Percentiles rank a stretch among this genome's conserved stretches.
Conservation (phyloP, 164 flowering plant species). For the Vitis cinerea region DNA sequence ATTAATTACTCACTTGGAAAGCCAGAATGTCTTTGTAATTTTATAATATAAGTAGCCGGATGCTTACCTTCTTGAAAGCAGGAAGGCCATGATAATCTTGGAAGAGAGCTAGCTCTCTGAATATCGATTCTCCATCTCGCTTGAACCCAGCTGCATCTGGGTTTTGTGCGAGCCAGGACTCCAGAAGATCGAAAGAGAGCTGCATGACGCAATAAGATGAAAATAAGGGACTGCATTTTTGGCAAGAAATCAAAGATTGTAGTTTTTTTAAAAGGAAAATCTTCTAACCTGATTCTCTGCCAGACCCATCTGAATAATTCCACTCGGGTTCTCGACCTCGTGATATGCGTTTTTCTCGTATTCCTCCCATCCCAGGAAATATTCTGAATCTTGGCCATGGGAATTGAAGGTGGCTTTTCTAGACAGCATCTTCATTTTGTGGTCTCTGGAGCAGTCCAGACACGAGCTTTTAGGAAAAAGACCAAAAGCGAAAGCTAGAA, state of each 20-base stretch:
- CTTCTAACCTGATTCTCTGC: conserved; percentile 72
- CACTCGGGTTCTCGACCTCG: conserved; percentile 43
- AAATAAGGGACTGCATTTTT: background rate
- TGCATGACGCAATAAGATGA: conserved; percentile 22
- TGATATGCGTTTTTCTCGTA: conserved; percentile 79
- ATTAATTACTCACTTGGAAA: background rate
- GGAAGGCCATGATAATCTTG: conserved; percentile 70
- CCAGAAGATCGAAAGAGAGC: conserved; percentile 67
- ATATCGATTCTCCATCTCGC: conserved; percentile 52
- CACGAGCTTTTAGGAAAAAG: background rate
- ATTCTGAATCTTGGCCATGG: conserved; percentile 77
- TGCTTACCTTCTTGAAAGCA: conserved; percentile 56
- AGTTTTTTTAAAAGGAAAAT: background rate
- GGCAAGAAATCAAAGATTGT: background rate
- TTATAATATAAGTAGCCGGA: too few relatives aligned
- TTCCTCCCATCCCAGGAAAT: conserved; percentile 80
- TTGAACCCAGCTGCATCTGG: conserved; percentile 62
- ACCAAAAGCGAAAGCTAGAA: background rate
- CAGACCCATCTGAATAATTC: conserved; percentile 86
- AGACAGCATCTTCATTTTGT: conserved; percentile 42
- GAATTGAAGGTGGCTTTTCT: conserved; percentile 55
- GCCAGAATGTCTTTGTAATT: too few relatives aligned
- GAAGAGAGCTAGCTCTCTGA: conserved; percentile 69
- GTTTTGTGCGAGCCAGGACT: conserved; percentile 58
- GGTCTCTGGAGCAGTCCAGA: background rate